A percentile compares a stretch with the other conserved stretches of the same genome.
phyloP scores from a whole-genome alignment of 306 rosid genomes.

The Cucumis melo region DNA sequence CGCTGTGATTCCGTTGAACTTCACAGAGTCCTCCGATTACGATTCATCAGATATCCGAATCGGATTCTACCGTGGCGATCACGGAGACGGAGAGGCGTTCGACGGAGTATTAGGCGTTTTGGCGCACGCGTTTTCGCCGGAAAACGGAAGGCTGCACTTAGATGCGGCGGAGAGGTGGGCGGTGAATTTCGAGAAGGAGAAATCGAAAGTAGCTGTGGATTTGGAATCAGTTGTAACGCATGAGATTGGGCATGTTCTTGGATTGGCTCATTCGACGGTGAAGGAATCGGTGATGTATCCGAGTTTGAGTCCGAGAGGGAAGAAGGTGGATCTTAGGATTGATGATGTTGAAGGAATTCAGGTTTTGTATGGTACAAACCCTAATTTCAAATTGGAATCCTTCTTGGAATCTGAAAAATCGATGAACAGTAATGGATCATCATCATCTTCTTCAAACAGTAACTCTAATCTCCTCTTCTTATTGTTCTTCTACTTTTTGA shows the following conservation, averaged over 20 bases:
- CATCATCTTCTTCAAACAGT: neutral
- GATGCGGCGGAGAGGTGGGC: conserved; percentile 84
- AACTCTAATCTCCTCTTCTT: neutral
- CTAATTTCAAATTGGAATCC: conserved; percentile 47
- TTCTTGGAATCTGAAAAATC: conserved; percentile 41
- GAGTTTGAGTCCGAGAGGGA: conserved; percentile 57
- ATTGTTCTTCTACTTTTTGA: neutral
- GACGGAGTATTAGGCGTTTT: conserved; percentile 80
- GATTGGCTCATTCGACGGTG: conserved; percentile 63
- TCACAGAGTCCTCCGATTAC: conserved; percentile 30
- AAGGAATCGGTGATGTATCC: conserved; percentile 89
- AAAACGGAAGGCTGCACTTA: conserved; percentile 76
- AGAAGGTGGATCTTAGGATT: conserved; percentile 47
- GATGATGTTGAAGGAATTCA: conserved; percentile 94
- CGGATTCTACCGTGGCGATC: conserved; percentile 68
- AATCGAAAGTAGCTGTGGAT: conserved; percentile 75
- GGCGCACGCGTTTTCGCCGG: conserved; percentile 88
- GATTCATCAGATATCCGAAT: conserved; percentile 50
- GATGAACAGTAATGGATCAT: neutral
- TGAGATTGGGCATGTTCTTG: conserved; percentile 93
- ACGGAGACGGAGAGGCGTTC: conserved; percentile 90
- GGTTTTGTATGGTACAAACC: conserved; percentile 75
- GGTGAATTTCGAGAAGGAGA: conserved; percentile 41
- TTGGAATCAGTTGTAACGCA: conserved; percentile 91
- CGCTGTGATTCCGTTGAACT: conserved; percentile 68